A percentile compares a stretch with the other conserved stretches of the same genome.
Evolutionary conservation across 1,139 yeast genomes (phyloP).

Genomic region (Geotrichum fermentans): DNA sequence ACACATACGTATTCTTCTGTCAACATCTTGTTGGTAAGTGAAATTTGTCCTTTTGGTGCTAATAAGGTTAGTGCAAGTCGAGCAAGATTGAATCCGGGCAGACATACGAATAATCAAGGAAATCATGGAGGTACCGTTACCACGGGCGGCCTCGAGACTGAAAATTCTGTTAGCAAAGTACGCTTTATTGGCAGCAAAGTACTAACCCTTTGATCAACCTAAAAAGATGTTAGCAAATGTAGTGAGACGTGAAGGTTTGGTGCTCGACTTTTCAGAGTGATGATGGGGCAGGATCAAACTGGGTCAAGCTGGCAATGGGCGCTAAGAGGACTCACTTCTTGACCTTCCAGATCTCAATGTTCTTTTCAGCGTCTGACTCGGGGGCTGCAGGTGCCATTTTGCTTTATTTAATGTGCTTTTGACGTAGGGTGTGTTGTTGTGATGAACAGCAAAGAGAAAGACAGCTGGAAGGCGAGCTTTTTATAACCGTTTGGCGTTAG

Average conservation of each 20-base stretch:
- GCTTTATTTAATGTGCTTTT: too few relatives aligned
- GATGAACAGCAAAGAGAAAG: not conserved
- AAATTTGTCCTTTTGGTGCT: slow-evolving; percentile 91
- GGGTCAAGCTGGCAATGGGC: not conserved
- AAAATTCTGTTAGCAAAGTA: slow-evolving; percentile 35
- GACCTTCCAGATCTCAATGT: slow-evolving; percentile 98
- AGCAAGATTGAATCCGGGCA: not conserved
- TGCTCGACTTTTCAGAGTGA: not conserved
- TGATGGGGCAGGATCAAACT: too few relatives aligned
- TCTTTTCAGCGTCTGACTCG: slow-evolving; percentile 74
- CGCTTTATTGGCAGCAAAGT: not conserved
- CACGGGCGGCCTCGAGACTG: slow-evolving; percentile 83
- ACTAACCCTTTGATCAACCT: slow-evolving; percentile 30
- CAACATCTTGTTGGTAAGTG: slow-evolving; percentile 82
- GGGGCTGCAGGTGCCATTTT: slow-evolving; percentile 31
- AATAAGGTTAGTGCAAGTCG: not conserved
- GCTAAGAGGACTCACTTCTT: slow-evolving; percentile 49
- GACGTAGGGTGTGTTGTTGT: not conserved
- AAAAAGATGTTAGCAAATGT: slow-evolving; percentile 2
- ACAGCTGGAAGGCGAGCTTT: too few relatives aligned
- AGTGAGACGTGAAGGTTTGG: not conserved
- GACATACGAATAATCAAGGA: slow-evolving; percentile 63
- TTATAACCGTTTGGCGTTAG: too few relatives aligned
- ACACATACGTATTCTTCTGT: slow-evolving; percentile 81
- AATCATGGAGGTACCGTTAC: slow-evolving; percentile 98